Base-by-base conservation (phyloP, 140 eudicot genomes). In the Cichorium intybus region DNA sequence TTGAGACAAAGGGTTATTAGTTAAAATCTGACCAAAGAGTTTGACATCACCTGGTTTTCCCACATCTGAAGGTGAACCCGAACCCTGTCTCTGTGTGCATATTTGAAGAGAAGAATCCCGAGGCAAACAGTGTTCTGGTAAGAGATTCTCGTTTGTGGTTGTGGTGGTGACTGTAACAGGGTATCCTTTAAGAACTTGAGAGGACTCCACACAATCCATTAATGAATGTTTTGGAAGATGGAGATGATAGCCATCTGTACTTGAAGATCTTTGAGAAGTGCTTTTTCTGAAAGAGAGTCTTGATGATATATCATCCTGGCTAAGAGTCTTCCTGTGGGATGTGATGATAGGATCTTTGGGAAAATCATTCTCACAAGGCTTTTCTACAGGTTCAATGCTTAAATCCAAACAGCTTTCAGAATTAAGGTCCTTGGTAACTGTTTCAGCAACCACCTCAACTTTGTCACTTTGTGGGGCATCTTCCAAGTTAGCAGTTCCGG, bases 1-100 rank as follows among this genome's bases (percentile, higher is more conserved):
- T 60, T 4, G 5, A 27, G 79, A 75, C 11, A 27, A 27, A 27
- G 31, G 5, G 18, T 18, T 2, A 0, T 71, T 70, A 6, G 72
- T 78, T 45, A 93, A 55, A 74, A 93, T 82, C 80, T 88, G 86
- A 56, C 99, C 99, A 24, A 93, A 93, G 14, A 93, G 82, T 55
- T 93, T 93, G 53, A 93, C 88, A 79, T 88, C 92, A 56, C 89
- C 89, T 14, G 92, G 86, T 46, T 73, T 83, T 39, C n/a, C n/a
- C n/a, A n/a, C n/a, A n/a, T n/a, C n/a, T n/a, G n/a, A n/a, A n/a
- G n/a, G n/a, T n/a, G 4, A 2, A 2, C 2, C 2, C 1, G 2
- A 0, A 1, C 49, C 20, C 20, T 14, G n/a, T 43, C 7, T 43
- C 17, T 15, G 18, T 43, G 24, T 68, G 41, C 90, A 80, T 80